These are phyloP conservation scores for Boletus rubroflammeus DNA, from an alignment of 768 basidiomycete species.

Conservation along the genomic window DNA sequence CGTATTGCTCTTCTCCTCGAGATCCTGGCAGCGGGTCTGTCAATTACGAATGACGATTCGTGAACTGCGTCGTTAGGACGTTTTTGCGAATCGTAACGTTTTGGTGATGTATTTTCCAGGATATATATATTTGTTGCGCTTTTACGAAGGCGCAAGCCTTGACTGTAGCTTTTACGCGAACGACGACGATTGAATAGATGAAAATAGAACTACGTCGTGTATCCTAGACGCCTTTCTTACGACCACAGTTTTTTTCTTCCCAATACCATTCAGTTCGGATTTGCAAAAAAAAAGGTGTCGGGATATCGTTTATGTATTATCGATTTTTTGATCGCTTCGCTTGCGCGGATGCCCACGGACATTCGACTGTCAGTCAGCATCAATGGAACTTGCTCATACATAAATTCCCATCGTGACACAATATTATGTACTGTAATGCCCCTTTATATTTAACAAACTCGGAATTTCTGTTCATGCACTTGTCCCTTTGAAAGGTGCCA, in stretches of 20 bases:
- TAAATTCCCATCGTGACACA: neutral
- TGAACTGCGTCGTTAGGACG: slow-evolving; percentile 17
- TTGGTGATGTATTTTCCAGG: slow-evolving; percentile 22
- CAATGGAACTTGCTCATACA: neutral
- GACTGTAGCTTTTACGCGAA: slow-evolving; percentile 10
- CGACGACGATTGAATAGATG: slow-evolving; percentile 1
- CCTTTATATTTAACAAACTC: neutral
- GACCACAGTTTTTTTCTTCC: neutral
- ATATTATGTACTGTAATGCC: neutral
- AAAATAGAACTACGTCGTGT: slow-evolving; percentile 21
- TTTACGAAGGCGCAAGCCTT: slow-evolving; percentile 19
- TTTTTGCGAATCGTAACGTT: slow-evolving; percentile 11
- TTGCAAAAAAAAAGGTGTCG: neutral
- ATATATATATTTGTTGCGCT: slow-evolving; percentile 10
- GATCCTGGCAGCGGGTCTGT: slow-evolving; percentile 8
- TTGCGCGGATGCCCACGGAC: slow-evolving; percentile 4
- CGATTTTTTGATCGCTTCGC: neutral
- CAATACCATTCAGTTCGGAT: slow-evolving; percentile 3
- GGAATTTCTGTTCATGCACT: neutral
- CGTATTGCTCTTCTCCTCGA: neutral
- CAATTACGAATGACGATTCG: slow-evolving; percentile 6
- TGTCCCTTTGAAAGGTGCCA: neutral
- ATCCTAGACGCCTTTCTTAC: slow-evolving; percentile 17
- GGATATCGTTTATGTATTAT: neutral
- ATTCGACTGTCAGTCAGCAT: neutral